Percentiles rank a stretch among this genome's conserved stretches.
These are phyloP conservation scores for Fragilaria radians DNA, from an alignment of 108 stramenopile species.

Conservation along the genomic window DNA sequence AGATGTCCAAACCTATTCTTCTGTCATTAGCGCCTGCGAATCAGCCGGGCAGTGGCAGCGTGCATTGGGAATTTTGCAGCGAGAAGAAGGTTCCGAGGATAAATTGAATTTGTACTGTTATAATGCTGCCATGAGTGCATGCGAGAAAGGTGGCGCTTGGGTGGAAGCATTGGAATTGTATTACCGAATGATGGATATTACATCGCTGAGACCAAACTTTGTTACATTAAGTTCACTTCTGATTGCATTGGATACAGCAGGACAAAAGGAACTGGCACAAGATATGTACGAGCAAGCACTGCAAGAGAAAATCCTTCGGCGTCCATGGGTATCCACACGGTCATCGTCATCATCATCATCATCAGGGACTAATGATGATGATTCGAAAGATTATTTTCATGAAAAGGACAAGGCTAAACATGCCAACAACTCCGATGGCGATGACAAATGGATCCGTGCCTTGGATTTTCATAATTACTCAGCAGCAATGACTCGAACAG, in stretches of 20 bases:
- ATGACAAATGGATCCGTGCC: background rate
- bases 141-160: slow-evolving; percentile 77
- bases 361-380: background rate
- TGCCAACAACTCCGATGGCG: background rate
- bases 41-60: slow-evolving; percentile 78
- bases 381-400: slow-evolving; percentile 16
- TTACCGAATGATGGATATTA: slow-evolving; percentile 35
- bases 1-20: slow-evolving; percentile 50
- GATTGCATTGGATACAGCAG: slow-evolving; percentile 57
- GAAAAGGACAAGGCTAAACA: background rate
- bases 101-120: slow-evolving; percentile 55
- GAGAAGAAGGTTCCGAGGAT: slow-evolving; percentile 11
- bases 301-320: slow-evolving; percentile 28
- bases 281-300: slow-evolving; percentile 51
- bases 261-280: slow-evolving; percentile 57
- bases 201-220: slow-evolving; percentile 42
- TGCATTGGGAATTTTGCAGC: slow-evolving; percentile 57
- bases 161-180: slow-evolving; percentile 69
- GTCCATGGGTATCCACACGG: slow-evolving; percentile 15
- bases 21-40: slow-evolving; percentile 62
- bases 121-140: slow-evolving; percentile 67
- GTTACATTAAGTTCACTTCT: slow-evolving; percentile 56
- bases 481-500: slow-evolving; percentile 55
- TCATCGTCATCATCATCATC: background rate
- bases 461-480: slow-evolving; percentile 63